A percentile compares a stretch with the other conserved stretches of the same genome.
phyloP scores from a whole-genome alignment of 2,329 filamentous ascomycete genomes.

The Periconia sp. region DNA sequence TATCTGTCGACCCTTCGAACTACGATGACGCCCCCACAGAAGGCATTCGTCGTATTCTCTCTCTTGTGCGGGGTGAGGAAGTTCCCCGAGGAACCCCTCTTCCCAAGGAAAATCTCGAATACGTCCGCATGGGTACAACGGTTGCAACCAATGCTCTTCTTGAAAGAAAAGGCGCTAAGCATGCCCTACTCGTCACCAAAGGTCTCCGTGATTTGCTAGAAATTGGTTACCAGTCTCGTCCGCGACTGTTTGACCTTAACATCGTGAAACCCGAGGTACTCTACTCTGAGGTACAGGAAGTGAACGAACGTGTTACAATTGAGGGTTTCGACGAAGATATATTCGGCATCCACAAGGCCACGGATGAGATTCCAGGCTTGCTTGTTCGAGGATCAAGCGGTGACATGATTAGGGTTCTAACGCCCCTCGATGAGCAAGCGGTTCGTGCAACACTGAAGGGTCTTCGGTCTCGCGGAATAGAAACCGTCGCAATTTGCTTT shows the following conservation, averaged over 20 bases:
- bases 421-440: slow-evolving; percentile 21
- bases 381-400: slow-evolving; percentile 30
- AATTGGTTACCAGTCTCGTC: slow-evolving; percentile 42
- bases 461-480: slow-evolving; percentile 65
- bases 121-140: slow-evolving; percentile 37
- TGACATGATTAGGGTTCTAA: slow-evolving; percentile 33
- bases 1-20: slow-evolving; percentile 36
- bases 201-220: slow-evolving; percentile 37
- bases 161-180: slow-evolving; percentile 35
- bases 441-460: neutral
- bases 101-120: slow-evolving; percentile 11
- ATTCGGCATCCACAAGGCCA: slow-evolving; percentile 8
- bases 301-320: slow-evolving; percentile 30
- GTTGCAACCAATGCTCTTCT: slow-evolving; percentile 40
- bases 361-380: slow-evolving; percentile 9
- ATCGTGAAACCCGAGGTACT: slow-evolving; percentile 24
- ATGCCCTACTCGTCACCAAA: slow-evolving; percentile 33
- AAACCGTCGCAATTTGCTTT: slow-evolving; percentile 81
- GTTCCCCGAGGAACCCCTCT: slow-evolving; percentile 10
- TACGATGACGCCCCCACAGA: slow-evolving; percentile 39
- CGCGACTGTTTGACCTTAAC: slow-evolving; percentile 34
- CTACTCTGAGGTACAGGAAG: slow-evolving; percentile 23
- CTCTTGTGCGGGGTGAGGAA: slow-evolving; percentile 19
- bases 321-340: slow-evolving; percentile 41
- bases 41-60: slow-evolving; percentile 32